Evolutionary conservation across 305 asterid genomes (phyloP).

Genomic region (Caryopteris hybrid): DNA sequence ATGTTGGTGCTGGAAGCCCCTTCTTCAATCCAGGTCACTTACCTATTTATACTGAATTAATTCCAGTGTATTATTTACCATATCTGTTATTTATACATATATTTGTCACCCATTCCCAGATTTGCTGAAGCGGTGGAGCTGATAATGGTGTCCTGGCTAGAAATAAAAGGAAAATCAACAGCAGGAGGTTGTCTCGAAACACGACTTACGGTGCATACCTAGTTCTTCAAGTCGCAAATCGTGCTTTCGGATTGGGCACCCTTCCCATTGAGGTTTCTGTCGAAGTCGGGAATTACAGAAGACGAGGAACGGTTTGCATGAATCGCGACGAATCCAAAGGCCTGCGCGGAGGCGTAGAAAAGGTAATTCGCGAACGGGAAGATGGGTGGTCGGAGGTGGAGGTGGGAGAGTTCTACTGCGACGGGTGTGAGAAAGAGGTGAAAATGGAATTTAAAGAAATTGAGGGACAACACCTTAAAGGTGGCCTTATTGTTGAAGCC

Average conservation of each 20-base stretch:
- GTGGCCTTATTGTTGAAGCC: slow-evolving; percentile 56
- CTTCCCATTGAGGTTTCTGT: slow-evolving; percentile 39
- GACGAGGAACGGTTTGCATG: slow-evolving; percentile 26
- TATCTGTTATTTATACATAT: no score
- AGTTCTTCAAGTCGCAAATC: slow-evolving; percentile 37
- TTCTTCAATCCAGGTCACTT: slow-evolving; percentile 47
- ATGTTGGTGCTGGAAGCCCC: slow-evolving; percentile 75
- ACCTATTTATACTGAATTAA: no score
- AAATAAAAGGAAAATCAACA: slow-evolving; percentile 43
- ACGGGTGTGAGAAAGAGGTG: slow-evolving; percentile 35
- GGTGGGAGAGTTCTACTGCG: slow-evolving; percentile 49
- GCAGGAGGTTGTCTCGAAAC: slow-evolving; percentile 39
- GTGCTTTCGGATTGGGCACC: slow-evolving; percentile 50
- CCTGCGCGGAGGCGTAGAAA: slow-evolving; percentile 14
- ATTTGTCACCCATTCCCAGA: slow-evolving; percentile 29
- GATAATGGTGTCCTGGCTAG: slow-evolving; percentile 58
- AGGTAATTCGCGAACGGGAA: slow-evolving; percentile 20
- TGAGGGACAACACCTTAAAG: slow-evolving; percentile 52
- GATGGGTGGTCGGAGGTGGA: slow-evolving; percentile 69
- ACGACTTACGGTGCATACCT: slow-evolving; percentile 59
- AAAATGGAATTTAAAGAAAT: slow-evolving; percentile 43
- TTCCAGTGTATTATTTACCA: no score
- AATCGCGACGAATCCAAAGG: neutral
- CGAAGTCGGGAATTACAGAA: slow-evolving; percentile 28
- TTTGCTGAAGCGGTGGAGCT: slow-evolving; percentile 57